Conservation (phyloP, 345 rosid genomes). For the Citrus trifoliata region DNA sequence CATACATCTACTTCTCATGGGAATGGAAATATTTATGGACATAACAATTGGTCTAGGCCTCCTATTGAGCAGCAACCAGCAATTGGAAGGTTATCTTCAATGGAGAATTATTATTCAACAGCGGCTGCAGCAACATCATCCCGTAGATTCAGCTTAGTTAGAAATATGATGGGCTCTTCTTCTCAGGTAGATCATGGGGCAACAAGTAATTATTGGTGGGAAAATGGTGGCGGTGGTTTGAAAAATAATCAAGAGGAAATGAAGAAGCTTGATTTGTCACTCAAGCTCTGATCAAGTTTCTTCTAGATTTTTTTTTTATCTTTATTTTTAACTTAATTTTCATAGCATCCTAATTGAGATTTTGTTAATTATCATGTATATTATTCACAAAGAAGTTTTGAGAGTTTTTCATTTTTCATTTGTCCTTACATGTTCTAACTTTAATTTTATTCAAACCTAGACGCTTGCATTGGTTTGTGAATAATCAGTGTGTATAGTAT, state of each 20-base stretch:
- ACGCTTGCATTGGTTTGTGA: not conserved
- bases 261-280: conserved; percentile 66
- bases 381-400: conserved; percentile 15
- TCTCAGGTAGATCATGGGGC: conserved; percentile 23
- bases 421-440: not conserved
- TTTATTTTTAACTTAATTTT: not conserved
- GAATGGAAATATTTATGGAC: conserved; percentile 26
- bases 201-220: conserved; percentile 26
- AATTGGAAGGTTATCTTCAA: conserved; percentile 42
- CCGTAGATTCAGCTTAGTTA: conserved; percentile 39
- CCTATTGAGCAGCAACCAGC: conserved; percentile 54
- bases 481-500: not conserved
- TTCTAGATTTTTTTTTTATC: not conserved
- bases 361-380: conserved; percentile 25
- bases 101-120: conserved; percentile 23
- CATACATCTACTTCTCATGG: conserved; percentile 29
- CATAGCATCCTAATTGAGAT: conserved; percentile 2
- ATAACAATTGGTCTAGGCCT: conserved; percentile 45
- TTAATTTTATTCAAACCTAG: not conserved
- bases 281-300: conserved; percentile 45
- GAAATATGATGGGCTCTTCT: conserved; percentile 25
- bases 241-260: conserved; percentile 45
- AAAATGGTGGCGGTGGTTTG: conserved; percentile 17
- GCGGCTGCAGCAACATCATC: conserved; percentile 14
- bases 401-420: not conserved